These are phyloP conservation scores for Irpex sp. DNA, from an alignment of 1,284 basidiomycete species.

Conservation along the genomic window DNA sequence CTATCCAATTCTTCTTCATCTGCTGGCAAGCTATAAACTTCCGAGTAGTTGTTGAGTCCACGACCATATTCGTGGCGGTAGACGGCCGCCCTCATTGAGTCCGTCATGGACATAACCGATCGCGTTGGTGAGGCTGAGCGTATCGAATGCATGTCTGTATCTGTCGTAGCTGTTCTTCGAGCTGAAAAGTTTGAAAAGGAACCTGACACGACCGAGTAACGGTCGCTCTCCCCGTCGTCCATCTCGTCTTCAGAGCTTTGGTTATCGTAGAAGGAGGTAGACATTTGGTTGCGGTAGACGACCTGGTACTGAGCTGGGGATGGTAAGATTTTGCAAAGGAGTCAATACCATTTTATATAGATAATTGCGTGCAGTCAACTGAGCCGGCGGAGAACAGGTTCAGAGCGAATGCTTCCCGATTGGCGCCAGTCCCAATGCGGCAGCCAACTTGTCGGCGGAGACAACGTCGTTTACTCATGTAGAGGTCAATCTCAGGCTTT, in stretches of 20 bases:
- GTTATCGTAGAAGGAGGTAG: slow-evolving; percentile 4
- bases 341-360: background rate
- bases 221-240: slow-evolving; percentile 20
- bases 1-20: slow-evolving; percentile 72
- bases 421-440: background rate
- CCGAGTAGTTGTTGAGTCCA: slow-evolving; percentile 70
- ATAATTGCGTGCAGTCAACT: background rate
- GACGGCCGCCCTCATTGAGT: slow-evolving; percentile 53
- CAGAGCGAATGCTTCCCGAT: background rate
- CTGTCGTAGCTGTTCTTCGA: slow-evolving; percentile 37
- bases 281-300: background rate
- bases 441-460: background rate
- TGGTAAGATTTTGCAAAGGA: background rate
- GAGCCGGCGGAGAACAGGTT: background rate
- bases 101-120: slow-evolving; percentile 67
- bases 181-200: slow-evolving; percentile 36
- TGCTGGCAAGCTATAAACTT: slow-evolving; percentile 71
- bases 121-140: slow-evolving; percentile 62
- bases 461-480: background rate
- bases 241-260: slow-evolving; percentile 17
- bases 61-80: slow-evolving; percentile 68
- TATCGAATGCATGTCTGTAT: slow-evolving; percentile 30
- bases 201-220: slow-evolving; percentile 33
- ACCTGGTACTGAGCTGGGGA: background rate
- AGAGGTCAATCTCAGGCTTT: background rate